A percentile compares a stretch with the other conserved stretches of the same genome.
Conservation (phyloP, 2,329 filamentous ascomycete species). For the Kalmusia sp. region DNA sequence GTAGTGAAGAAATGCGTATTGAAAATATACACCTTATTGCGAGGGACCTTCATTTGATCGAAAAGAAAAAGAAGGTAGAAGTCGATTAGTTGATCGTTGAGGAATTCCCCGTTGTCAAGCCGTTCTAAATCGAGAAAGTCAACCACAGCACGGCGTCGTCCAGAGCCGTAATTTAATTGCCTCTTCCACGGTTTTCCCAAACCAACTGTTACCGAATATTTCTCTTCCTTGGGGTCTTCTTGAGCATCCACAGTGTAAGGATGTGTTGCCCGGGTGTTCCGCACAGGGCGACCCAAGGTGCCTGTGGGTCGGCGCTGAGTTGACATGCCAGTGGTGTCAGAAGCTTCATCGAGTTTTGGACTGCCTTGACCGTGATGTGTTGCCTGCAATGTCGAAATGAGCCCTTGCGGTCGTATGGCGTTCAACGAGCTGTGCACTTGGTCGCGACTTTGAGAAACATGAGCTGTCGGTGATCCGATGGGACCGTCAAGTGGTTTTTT, state of each 20-base stretch:
- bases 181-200: constrained; percentile 38
- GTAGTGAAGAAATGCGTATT: constrained; percentile 91
- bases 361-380: no score
- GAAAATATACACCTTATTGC: constrained; percentile 80
- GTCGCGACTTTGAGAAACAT: no score
- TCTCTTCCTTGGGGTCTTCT: constrained; percentile 12
- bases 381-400: no score
- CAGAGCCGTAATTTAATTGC: constrained; percentile 68
- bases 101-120: constrained; percentile 81
- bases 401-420: no score
- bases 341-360: neutral
- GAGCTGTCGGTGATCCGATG: no score
- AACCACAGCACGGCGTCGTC: constrained; percentile 69
- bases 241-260: neutral
- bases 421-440: no score
- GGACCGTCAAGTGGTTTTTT: no score
- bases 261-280: constrained; percentile 5
- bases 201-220: constrained; percentile 29
- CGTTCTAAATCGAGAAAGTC: constrained; percentile 76
- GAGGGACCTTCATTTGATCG: constrained; percentile 50
- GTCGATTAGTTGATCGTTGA: constrained; percentile 91
- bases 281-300: neutral
- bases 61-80: constrained; percentile 74
- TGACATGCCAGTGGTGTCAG: neutral
- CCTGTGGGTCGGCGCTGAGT: neutral